These are phyloP conservation scores for Apodospora peruviana DNA, from an alignment of 495 filamentous ascomycete genomes.

Conservation along the genomic window DNA sequence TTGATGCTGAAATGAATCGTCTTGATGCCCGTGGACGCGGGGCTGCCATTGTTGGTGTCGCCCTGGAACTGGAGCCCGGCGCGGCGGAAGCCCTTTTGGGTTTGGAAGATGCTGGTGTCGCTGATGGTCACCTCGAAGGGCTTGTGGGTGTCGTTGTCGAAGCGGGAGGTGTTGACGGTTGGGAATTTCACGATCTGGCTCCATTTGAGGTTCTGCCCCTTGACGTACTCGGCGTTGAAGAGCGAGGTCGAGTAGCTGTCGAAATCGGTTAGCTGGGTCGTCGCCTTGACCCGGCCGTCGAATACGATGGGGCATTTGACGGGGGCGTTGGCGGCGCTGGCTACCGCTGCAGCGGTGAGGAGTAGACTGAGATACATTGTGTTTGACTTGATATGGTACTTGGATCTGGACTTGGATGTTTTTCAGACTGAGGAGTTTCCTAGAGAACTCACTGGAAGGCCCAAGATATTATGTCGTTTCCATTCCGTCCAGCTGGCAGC, in stretches of 20 bases:
- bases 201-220: constrained; percentile 39
- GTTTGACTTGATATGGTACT: too few species aligned
- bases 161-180: constrained; percentile 25
- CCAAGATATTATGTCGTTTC: too few species aligned
- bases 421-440: not conserved
- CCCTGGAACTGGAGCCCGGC: constrained; percentile 47
- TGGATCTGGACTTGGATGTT: too few species aligned
- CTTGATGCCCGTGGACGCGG: constrained; percentile 40
- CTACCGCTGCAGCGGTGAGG: constrained; percentile 5
- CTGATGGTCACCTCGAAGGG: constrained; percentile 44
- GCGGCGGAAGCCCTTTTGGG: constrained; percentile 51
- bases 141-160: constrained; percentile 34
- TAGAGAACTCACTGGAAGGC: not conserved
- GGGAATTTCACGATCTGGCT: constrained; percentile 42
- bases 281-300: constrained; percentile 35
- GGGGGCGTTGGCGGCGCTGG: constrained; percentile 4
- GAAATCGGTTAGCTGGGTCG: constrained; percentile 30
- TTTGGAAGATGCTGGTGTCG: constrained; percentile 50
- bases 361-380: constrained; percentile 12
- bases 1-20: constrained; percentile 51
- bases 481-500: too few species aligned
- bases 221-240: constrained; percentile 45
- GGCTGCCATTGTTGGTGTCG: constrained; percentile 42
- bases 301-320: constrained; percentile 41
- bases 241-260: constrained; percentile 34